These are phyloP conservation scores for Coprinopsis sp. DNA, from an alignment of 768 basidiomycete species.

Conservation along the genomic window DNA sequence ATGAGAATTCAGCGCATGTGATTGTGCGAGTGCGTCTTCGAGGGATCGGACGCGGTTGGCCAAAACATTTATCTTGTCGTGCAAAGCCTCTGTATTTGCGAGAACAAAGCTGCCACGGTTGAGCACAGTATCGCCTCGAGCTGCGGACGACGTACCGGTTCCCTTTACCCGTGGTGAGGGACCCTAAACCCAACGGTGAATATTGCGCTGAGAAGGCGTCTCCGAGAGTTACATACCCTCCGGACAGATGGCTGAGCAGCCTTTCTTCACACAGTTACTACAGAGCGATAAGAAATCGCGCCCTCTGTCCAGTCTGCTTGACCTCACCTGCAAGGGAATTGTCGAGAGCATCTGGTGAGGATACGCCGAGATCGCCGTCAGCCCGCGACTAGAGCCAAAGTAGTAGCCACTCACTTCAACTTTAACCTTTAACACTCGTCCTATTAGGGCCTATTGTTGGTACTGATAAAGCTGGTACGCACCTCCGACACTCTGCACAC, in stretches of 20 bases:
- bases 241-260: constrained; percentile 60
- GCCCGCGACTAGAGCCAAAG: constrained; percentile 8
- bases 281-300: constrained; percentile 14
- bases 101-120: constrained; percentile 51
- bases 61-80: constrained; percentile 61
- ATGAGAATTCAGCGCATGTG: constrained; percentile 43
- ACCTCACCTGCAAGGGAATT: constrained; percentile 60
- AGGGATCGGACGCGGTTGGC: constrained; percentile 59
- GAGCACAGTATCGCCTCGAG: constrained; percentile 6
- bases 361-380: constrained; percentile 11
- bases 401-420: constrained; percentile 47
- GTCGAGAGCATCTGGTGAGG: constrained; percentile 49
- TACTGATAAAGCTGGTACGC: constrained; percentile 16
- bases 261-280: constrained; percentile 57
- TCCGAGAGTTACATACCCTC: constrained; percentile 37
- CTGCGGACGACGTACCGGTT: constrained; percentile 45
- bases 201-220: constrained; percentile 11
- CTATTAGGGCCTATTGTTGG: constrained; percentile 9
- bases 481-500: constrained; percentile 71
- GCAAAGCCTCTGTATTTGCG: constrained; percentile 64
- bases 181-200: constrained; percentile 36
- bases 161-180: constrained; percentile 68
- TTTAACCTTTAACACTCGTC: constrained; percentile 45
- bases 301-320: neutral
- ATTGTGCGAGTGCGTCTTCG: constrained; percentile 60